Base-by-base conservation (phyloP, 2,329 filamentous ascomycete species). In the Cladosporium sp. region DNA sequence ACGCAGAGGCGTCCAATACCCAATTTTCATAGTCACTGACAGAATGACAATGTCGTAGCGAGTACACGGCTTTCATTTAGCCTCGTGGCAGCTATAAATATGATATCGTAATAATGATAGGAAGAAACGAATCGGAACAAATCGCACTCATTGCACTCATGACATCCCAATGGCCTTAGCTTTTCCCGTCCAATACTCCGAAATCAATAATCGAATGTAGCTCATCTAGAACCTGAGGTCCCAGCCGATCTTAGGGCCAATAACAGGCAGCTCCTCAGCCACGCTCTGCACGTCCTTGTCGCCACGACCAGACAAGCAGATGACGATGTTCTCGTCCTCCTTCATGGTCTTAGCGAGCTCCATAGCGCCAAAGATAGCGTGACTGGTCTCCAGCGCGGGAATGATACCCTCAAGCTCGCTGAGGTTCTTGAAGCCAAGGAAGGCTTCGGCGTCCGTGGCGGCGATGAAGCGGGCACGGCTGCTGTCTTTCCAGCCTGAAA, bases 221-320 rank as follows among this genome's bases (percentile, higher is more conserved):
- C n/a, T n/a, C n/a, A 19, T 61, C 55, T 68, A 71, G 60, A 71
- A 86, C 63, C 84, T 78, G 75, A 87, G 69, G 71, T 87, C 84
- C 84, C 84, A 87, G 50, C 82, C 91, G 75, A 99, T 97, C 80
- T 88, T 81, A 7, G 94, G 94, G 0, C 94, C 93, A 62, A 99
- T 75, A 66, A 83, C 89, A 17, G 93, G 93, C 71, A 99, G 77
- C 77, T 96, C 91, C 71, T 99, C 94, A 0, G 94, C 94, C 54
- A 99, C 93, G 69, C 90, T 96, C 84, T 99, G 92, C 60, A 99
- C 94, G 72, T 99, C 94, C 85, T 99, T 99, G 76, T 99, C 94
- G 63, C 94, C 94, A 67, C 94, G 82, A 8, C 94, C 94, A 71
- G 89, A 95, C 38, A 99, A 75, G 76, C 93, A 97, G 63, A 99